phyloP scores from a whole-genome alignment of 1,139 yeast genomes.

The Ashbya aceris region DNA sequence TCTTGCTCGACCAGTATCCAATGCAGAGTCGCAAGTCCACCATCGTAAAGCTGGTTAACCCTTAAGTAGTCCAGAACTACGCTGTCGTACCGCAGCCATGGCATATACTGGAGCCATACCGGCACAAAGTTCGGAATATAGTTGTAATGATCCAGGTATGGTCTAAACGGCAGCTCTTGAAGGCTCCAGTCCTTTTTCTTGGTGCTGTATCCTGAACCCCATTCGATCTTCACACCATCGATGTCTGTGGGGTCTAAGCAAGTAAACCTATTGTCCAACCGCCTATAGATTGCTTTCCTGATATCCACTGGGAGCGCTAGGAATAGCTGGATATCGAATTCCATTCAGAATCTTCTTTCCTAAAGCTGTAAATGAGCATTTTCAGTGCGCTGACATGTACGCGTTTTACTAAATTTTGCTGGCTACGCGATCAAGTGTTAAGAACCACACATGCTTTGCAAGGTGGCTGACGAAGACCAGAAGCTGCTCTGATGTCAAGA shows the following conservation, averaged over 20 bases:
- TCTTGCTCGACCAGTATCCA: conserved; percentile 18
- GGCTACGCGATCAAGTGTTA: background rate
- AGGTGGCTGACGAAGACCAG: too few relatives aligned
- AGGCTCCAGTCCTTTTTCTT: background rate
- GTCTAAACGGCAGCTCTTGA: conserved; percentile 9
- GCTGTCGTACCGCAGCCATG: conserved; percentile 25
- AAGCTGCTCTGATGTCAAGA: background rate
- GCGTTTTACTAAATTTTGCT: background rate
- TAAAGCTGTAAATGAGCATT: background rate
- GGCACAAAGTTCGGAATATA: conserved; percentile 17
- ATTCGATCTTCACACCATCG: conserved; percentile 10
- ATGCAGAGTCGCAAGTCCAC: conserved; percentile 18
- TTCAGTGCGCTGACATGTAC: background rate
- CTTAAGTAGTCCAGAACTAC: conserved; percentile 24
- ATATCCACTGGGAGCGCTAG: conserved; percentile 21
- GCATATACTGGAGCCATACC: conserved; percentile 20
- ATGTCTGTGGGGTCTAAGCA: conserved; percentile 7
- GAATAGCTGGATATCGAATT: conserved; percentile 14
- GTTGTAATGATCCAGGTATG: conserved; percentile 20
- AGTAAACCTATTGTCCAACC: conserved; percentile 5
- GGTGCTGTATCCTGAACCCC: background rate
- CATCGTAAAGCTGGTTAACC: conserved; percentile 21
- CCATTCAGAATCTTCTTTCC: background rate
- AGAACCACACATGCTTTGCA: too few relatives aligned
- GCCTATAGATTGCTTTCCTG: conserved; percentile 19